A percentile compares a stretch with the other conserved stretches of the same genome.
Conservation (phyloP, 176 grass and related monocot species). For the Tillandsia fasciculata region DNA sequence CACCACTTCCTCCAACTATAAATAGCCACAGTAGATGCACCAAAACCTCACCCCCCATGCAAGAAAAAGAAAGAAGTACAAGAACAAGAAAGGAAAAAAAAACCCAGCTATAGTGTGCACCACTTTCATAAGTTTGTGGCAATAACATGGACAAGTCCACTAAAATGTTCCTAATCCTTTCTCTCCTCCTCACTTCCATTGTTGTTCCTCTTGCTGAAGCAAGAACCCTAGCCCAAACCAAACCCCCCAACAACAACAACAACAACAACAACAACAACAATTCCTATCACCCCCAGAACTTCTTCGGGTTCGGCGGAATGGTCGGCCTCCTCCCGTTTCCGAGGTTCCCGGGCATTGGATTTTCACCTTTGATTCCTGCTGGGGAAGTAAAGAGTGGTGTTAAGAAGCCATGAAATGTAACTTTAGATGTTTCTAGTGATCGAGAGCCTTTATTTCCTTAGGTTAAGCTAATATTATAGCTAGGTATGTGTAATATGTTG, state of each 20-base stretch:
- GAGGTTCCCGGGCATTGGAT: too few species aligned
- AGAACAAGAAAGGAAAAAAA: not conserved
- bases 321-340: too few species aligned
- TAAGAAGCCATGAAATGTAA: too few species aligned
- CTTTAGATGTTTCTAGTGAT: too few species aligned
- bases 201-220: constrained; percentile 9
- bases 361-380: too few species aligned
- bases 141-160: constrained; percentile 10
- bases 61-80: not conserved
- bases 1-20: too few species aligned
- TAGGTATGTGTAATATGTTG: too few species aligned
- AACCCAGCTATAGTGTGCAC: not conserved
- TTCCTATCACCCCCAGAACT: too few species aligned
- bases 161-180: not conserved
- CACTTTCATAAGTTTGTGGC: not conserved
- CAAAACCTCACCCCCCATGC: not conserved
- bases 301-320: too few species aligned
- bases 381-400: too few species aligned
- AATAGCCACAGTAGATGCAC: not conserved
- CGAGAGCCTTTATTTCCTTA: too few species aligned
- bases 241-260: constrained; percentile 19
- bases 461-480: too few species aligned
- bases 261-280: not conserved
- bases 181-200: not conserved
- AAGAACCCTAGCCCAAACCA: not conserved